Base-by-base conservation (phyloP, 1,284 basidiomycete genomes). In the Cutaneotrichosporon sp. region DNA sequence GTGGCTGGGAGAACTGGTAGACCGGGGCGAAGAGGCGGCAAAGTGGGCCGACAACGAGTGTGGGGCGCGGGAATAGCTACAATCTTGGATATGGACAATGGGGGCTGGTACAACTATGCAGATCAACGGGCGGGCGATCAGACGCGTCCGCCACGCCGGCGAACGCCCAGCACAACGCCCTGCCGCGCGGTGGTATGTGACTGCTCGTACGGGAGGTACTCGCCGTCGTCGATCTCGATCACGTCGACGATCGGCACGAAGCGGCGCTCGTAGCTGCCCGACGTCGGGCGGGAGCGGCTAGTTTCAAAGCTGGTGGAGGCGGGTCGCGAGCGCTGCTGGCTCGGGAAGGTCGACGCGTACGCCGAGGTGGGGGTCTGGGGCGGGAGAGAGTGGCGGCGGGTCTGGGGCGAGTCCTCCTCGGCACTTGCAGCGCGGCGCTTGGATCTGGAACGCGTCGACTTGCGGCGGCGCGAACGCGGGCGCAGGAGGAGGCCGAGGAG, bases 91-190 rank as follows among this genome's bases (percentile, higher is more conserved):
- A 46, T 22, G 22, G 42, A 25, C 13, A 25, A n/a, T n/a, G n/a
- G 6, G 38, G 18, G 38, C 18, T 42, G 16, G 38, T 42, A 42
- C 38, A 42, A 42, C 38, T 42, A n/a, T n/a, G n/a, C n/a, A 42
- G 38, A 42, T 42, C 18, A 10, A 9, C 29, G 29, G 29, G 45
- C 45, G 22, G 22, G 24, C 22, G 45, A 50, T 38, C 20, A 38
- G 20, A 22, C 46, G 22, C 60, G 56, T 31, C 57, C 54, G 9
- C 62, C 54, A 7, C 66, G 62, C 11, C 66, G 62, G 24, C 70
- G 63, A 16, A 71, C 57, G 18, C 70, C 72, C n/a, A 70, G 51
- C 0, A 72, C 68, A 6, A 67, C 53, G 11, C 64, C 59, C n/a
- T 71, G 66, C 14, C 68, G 65, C 1, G 63, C 68, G 7, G 63